Conservation (phyloP, 1,284 basidiomycete species). For the Rhodotorula glutinis region DNA sequence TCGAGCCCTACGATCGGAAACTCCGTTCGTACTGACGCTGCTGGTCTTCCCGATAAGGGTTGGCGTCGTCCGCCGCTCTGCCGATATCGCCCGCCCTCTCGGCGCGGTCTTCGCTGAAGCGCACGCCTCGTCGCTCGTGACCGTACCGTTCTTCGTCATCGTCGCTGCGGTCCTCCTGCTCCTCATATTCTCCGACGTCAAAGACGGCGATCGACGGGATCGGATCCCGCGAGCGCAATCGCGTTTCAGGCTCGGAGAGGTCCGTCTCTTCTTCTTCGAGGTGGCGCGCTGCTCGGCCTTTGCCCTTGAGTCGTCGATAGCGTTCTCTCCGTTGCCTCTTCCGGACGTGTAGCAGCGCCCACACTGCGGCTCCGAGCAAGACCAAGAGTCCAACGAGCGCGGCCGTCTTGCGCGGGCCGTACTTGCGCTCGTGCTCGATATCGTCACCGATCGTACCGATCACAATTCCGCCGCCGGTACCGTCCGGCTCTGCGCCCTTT, state of each 20-base stretch:
- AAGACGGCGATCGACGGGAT: constrained; percentile 23
- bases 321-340: constrained; percentile 6
- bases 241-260: neutral
- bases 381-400: constrained; percentile 38
- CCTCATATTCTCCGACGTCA: constrained; percentile 34
- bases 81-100: constrained; percentile 30
- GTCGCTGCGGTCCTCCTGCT: constrained; percentile 5
- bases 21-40: neutral
- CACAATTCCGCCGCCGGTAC: neutral
- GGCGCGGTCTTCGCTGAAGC: constrained; percentile 8
- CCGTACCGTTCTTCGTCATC: neutral
- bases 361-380: constrained; percentile 14
- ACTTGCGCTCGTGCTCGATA: constrained; percentile 39
- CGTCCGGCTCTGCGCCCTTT: neutral
- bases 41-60: constrained; percentile 10
- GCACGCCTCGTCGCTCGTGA: neutral
- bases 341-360: constrained; percentile 32
- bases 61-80: constrained; percentile 5
- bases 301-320: constrained; percentile 26
- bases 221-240: neutral
- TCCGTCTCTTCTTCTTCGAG: neutral
- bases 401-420: constrained; percentile 39
- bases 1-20: neutral
- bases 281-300: constrained; percentile 19
- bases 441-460: constrained; percentile 33